Evolutionary conservation across 2,329 filamentous ascomycete species (phyloP), one percentile per base, ranked within the genome.

Genomic region (Aureobasidium leucospermi): DNA sequence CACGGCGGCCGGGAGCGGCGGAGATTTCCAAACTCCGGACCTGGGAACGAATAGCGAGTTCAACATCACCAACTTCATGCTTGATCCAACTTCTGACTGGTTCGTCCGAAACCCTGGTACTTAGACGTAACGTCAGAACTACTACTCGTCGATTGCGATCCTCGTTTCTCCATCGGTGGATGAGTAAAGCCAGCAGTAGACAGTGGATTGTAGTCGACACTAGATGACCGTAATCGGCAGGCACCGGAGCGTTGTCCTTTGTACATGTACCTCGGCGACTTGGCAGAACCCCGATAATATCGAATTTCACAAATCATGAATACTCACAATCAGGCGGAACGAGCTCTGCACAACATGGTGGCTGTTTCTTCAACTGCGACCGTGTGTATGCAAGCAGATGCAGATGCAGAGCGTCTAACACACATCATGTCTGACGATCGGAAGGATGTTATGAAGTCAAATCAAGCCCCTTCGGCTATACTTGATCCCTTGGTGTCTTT

Each of bases 11-110:
- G 45, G 31, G 23, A 29, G 49, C 16, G 46, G 42, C 10, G 47
- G 60, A 5, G 63, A 65, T 56, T 66, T 64, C 53, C 63, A 65
- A 45, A 16, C 29, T n/a, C 39, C 48, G 3, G 58, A 63, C 39
- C 19, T 52, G 59, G 63, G 57, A 29, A 53, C 60, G 7, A 65
- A 66, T 56, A 87, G 87, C 60, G 85, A 89, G 70, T 89, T 87
- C 66, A 90, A 90, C 66, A 90, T 90, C 61, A 88, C 85, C 47
- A 88, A 90, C 67, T 90, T 88, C 66, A 89, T 87, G 82, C 81
- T 88, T 32, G 86, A 90, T 73, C 84, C 83, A 2, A 88, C 82
- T 65, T 85, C 84, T 62, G 87, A 90, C 70, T 90, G 87, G 87
- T 78, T 89, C n/a, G 86, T 49, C 8, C 45, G 46, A 6, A 51